Base-by-base conservation (phyloP, 139 green algal genomes). In the Chlorella sorokiniana region DNA sequence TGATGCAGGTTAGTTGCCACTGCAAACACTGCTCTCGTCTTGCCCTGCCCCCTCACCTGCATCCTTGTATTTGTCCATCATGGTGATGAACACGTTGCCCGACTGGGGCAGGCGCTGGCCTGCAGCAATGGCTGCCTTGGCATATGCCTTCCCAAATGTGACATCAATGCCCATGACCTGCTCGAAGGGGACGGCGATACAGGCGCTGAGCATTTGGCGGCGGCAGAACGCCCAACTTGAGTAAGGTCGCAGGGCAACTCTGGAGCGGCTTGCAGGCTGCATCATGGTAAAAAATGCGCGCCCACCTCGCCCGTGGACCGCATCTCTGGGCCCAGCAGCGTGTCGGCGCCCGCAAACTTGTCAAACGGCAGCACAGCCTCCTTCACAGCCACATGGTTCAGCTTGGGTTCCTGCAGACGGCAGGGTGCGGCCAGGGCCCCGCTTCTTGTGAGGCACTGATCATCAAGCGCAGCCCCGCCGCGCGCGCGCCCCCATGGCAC, bases 361-460 rank as follows among this genome's bases (percentile, higher is more conserved):
- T 97, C 94, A 88, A 99, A 99, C 4, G 97, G 97, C 79, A 99
- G 91, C 78, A 99, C 96, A 35, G 97, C 97, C 89, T 99, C 97
- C 91, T 99, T 99, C 44, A 99, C 97, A 0, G 95, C 89, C 37
- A 99, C 97, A 83, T 99, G 97, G 44, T 92, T 88, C 23, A 91
- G 83, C 59, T 70, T 33, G 42, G 72, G 67, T 40, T 71, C 74
- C 56, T 81, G 74, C 40, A 63, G 38, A n/a, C n/a, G n/a, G n/a
- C n/a, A n/a, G n/a, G n/a, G n/a, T n/a, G n/a, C n/a, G n/a, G n/a
- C n/a, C n/a, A n/a, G n/a, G n/a, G n/a, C n/a, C n/a, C n/a, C 48
- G 48, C 48, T 59, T 59, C 48, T 16, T 16, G n/a, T n/a, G n/a
- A n/a, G n/a, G n/a, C n/a, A n/a, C n/a, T n/a, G n/a, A n/a, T n/a